Conservation (phyloP, 768 basidiomycete species). For the Phaeotremella fagi region DNA sequence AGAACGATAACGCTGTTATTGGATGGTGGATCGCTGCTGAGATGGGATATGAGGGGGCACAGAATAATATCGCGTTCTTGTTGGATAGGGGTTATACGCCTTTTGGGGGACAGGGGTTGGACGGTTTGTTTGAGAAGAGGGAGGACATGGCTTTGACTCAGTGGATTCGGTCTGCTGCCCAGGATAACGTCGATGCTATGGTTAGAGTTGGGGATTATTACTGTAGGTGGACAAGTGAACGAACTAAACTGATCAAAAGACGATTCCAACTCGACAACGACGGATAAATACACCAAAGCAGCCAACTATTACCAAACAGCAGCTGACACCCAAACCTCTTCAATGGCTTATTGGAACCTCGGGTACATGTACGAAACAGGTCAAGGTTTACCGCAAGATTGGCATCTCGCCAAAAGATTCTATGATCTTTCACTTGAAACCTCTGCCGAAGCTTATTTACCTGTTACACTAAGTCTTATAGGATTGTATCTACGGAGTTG, state of each 20-base stretch:
- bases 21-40: conserved; percentile 96
- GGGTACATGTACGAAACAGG: conserved; percentile 99
- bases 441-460: conserved; percentile 81
- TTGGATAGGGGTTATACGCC: conserved; percentile 73
- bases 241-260: no score
- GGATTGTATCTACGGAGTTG: conserved; percentile 69
- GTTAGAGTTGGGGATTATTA: conserved; percentile 99
- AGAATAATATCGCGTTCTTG: conserved; percentile 89
- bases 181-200: conserved; percentile 90
- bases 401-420: conserved; percentile 90
- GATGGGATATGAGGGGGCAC: conserved; percentile 81
- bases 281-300: conserved; percentile 72
- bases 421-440: conserved; percentile 87
- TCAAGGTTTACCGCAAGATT: conserved; percentile 85
- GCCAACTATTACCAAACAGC: conserved; percentile 92
- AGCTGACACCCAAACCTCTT: conserved; percentile 84
- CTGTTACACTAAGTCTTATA: conserved; percentile 72
- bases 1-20: conserved; percentile 76
- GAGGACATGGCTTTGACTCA: conserved; percentile 68
- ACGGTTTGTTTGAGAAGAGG: background rate
- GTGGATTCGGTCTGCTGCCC: conserved; percentile 90
- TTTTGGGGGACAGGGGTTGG: background rate
- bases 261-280: no score
- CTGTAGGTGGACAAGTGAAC: no score
- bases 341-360: conserved; percentile 95